phyloP scores from a whole-genome alignment of 1,284 basidiomycete genomes.

The Austropuccinia psidii region DNA sequence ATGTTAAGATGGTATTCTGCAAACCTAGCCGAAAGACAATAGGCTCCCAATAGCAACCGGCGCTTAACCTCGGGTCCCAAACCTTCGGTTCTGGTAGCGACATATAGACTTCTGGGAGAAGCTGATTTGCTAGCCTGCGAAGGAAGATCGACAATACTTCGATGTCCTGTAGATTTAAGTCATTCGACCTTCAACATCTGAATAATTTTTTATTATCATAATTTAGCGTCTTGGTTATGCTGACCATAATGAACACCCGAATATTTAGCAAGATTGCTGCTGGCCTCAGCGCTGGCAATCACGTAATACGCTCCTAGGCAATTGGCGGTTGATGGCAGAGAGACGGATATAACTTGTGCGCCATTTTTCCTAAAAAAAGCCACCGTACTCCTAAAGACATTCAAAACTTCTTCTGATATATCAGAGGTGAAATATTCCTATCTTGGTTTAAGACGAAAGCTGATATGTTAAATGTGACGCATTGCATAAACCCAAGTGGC shows the following conservation, averaged over 20 bases:
- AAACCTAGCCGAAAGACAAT: slow-evolving; percentile 82
- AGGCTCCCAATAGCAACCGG: slow-evolving; percentile 82
- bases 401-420: slow-evolving; percentile 41
- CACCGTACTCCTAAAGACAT: not conserved
- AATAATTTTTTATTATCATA: not conserved
- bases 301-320: slow-evolving; percentile 92
- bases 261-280: slow-evolving; percentile 82
- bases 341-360: slow-evolving; percentile 64
- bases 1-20: slow-evolving; percentile 44
- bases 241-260: slow-evolving; percentile 65
- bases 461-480: not conserved
- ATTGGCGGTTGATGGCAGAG: slow-evolving; percentile 66
- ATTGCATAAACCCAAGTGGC: too few species aligned
- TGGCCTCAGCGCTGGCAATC: slow-evolving; percentile 85
- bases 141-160: slow-evolving; percentile 17
- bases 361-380: slow-evolving; percentile 55
- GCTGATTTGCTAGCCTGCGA: not conserved
- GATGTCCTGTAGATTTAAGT: not conserved
- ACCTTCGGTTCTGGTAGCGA: slow-evolving; percentile 51
- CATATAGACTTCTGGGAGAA: slow-evolving; percentile 40
- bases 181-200: slow-evolving; percentile 5
- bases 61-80: slow-evolving; percentile 82
- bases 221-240: slow-evolving; percentile 48
- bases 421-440: slow-evolving; percentile 21
- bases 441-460: not conserved